Conservation (phyloP, 352 stramenopile species). For the Aphanomyces euteiches region DNA sequence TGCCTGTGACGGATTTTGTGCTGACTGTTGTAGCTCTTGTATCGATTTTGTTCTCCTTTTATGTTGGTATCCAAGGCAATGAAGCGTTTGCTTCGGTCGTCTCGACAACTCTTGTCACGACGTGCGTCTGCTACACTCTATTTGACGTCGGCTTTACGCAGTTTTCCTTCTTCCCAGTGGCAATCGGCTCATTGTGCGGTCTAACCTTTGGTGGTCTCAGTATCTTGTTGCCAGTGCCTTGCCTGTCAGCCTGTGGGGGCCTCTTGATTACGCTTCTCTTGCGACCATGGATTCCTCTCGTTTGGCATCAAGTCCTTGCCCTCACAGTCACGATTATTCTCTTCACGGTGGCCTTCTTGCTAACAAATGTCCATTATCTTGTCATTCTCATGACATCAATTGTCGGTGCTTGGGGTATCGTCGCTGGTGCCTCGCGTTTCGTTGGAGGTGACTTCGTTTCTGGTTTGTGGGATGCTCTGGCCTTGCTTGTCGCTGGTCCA, state of each 20-base stretch:
- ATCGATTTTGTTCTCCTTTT: slow-evolving; percentile 33
- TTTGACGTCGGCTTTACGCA: slow-evolving; percentile 52
- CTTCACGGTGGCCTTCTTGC: slow-evolving; percentile 43
- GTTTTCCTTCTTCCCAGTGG: slow-evolving; percentile 61
- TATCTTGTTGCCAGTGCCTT: slow-evolving; percentile 53
- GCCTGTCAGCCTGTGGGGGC: slow-evolving; percentile 59
- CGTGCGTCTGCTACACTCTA: slow-evolving; percentile 63
- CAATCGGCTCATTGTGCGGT: slow-evolving; percentile 65
- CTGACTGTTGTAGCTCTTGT: slow-evolving; percentile 55
- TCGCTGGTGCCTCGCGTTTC: slow-evolving; percentile 75
- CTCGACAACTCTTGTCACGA: slow-evolving; percentile 55
- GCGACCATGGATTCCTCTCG: slow-evolving; percentile 63
- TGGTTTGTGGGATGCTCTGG: slow-evolving; percentile 65
- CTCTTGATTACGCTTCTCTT: slow-evolving; percentile 58
- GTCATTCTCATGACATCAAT: slow-evolving; percentile 63
- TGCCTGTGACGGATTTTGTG: slow-evolving; percentile 52
- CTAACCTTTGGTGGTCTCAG: slow-evolving; percentile 65
- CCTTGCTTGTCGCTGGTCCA: slow-evolving; percentile 51
- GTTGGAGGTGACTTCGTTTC: slow-evolving; percentile 53
- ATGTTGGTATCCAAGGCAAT: slow-evolving; percentile 56
- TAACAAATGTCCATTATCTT: slow-evolving; percentile 52
- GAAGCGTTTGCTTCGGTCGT: slow-evolving; percentile 54
- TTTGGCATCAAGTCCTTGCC: slow-evolving; percentile 57
- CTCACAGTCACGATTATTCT: slow-evolving; percentile 44
- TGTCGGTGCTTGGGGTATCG: slow-evolving; percentile 57